Base-by-base conservation (phyloP, 257 asterid genomes). In the Nicotiana attenuata region DNA sequence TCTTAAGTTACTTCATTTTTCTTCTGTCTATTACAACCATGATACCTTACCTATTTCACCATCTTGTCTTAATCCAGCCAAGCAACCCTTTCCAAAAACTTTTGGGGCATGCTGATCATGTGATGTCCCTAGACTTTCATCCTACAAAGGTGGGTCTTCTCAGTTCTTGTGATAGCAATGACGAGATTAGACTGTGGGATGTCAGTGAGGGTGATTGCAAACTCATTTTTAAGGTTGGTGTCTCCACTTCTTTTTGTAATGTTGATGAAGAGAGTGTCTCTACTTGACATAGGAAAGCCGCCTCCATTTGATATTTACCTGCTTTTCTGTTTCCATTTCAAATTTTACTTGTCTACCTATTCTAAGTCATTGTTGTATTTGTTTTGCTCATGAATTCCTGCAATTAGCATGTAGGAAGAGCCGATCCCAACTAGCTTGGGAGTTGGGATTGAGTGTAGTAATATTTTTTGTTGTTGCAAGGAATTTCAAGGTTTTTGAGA, bases 161-260 rank as follows among this genome's bases (percentile, higher is more conserved):
- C 63, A 84, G 87, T 81, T 88, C 90, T 41, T 88, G 89, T 55
- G 93, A 88, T 57, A 63, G 81, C 28, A 83, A 80, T 24, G 83
- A 87, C 5, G 89, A 85, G 81, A 83, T 91, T 68, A 82, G 83
- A 78, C 28, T 86, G 73, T 90, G 95, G 95, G 76, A 87, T 66
- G 57, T 68, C 77, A 76, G 50, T 20, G 33, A 75, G 60, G 35
- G 86, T 77, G 56, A 81, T 73, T 84, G 90, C 86, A 11, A n/a
- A 14, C 83, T 55, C 53, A 26, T 75, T 84, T 82, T 85, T 47
- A 85, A 82, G 90, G 90, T 88, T 66, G 82, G 89, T 67, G 60
- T 68, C 56, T 65, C 28, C 24, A 45, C 19, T 71, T 13, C n/a
- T n/a, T n/a, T 56, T 75, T 1, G 16, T 16, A 47, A 10, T 64